These are phyloP conservation scores for Clonostachys chloroleuca DNA, from an alignment of 2,329 filamentous ascomycete species.

Conservation along the genomic window DNA sequence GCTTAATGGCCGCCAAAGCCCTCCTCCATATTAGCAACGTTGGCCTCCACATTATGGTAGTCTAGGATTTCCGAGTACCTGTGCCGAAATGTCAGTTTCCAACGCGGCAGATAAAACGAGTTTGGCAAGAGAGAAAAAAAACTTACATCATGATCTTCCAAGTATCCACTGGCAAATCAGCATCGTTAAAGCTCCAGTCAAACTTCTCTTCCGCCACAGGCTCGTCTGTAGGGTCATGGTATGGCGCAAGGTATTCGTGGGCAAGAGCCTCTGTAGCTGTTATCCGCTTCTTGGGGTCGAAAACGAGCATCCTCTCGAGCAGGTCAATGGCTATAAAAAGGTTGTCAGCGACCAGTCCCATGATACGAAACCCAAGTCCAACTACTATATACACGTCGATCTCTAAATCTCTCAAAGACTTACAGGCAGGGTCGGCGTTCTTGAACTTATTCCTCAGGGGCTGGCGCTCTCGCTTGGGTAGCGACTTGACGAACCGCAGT, in stretches of 20 bases:
- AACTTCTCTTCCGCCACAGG: slow-evolving; percentile 96
- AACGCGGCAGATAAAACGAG: no score
- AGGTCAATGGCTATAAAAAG: slow-evolving; percentile 72
- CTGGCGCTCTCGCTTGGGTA: slow-evolving; percentile 90
- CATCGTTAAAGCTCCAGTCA: slow-evolving; percentile 99
- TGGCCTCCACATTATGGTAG: slow-evolving; percentile 86
- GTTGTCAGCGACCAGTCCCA: neutral
- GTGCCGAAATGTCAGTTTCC: slow-evolving; percentile 2
- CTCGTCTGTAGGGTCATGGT: slow-evolving; percentile 97
- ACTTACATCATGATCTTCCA: slow-evolving; percentile 99
- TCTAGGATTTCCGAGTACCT: slow-evolving; percentile 99
- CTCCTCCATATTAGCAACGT: slow-evolving; percentile 27
- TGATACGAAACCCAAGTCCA: neutral
- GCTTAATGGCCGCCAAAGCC: slow-evolving; percentile 27
- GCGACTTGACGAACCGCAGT: slow-evolving; percentile 91
- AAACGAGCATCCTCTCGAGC: slow-evolving; percentile 94
- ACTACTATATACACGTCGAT: neutral
- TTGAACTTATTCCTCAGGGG: slow-evolving; percentile 87
- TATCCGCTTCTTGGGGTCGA: slow-evolving; percentile 94
- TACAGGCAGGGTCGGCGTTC: slow-evolving; percentile 85
- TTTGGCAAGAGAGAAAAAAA: slow-evolving; percentile 4
- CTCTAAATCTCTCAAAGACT: slow-evolving; percentile 13
- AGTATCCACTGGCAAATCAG: slow-evolving; percentile 94
- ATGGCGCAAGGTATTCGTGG: slow-evolving; percentile 91
- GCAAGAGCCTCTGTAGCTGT: slow-evolving; percentile 80